Conservation (phyloP, 768 basidiomycete species). For the Erythrobasidium yunnanense region DNA sequence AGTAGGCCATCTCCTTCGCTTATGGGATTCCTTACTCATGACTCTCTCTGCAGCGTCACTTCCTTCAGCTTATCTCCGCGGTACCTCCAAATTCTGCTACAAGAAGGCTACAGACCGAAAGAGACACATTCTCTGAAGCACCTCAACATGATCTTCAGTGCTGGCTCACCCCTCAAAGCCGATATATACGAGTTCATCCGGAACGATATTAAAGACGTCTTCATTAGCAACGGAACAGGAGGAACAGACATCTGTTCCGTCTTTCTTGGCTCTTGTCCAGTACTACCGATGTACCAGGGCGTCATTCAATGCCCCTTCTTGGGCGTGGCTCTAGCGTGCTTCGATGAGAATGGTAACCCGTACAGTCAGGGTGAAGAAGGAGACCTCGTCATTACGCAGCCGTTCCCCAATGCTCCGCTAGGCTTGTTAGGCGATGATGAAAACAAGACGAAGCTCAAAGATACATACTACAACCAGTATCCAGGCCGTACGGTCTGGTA, state of each 20-base stretch:
- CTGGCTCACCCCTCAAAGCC: slow-evolving; percentile 26
- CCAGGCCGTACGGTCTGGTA: slow-evolving; percentile 33
- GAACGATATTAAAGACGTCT: slow-evolving; percentile 21
- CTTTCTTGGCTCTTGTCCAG: slow-evolving; percentile 30
- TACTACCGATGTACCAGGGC: slow-evolving; percentile 34
- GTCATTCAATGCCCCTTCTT: slow-evolving; percentile 34
- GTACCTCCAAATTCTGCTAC: slow-evolving; percentile 27
- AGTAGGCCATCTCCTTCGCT: not conserved
- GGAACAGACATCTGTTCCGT: slow-evolving; percentile 37
- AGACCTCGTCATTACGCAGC: slow-evolving; percentile 36
- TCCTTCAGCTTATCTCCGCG: slow-evolving; percentile 27
- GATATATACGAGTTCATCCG: slow-evolving; percentile 28
- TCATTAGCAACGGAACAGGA: slow-evolving; percentile 35
- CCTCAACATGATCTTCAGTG: slow-evolving; percentile 13
- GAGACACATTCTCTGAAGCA: slow-evolving; percentile 24
- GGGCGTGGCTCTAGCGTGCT: slow-evolving; percentile 35
- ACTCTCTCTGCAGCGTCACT: slow-evolving; percentile 7
- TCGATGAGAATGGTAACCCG: slow-evolving; percentile 35
- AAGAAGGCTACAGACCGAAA: slow-evolving; percentile 26
- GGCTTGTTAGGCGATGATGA: slow-evolving; percentile 36
- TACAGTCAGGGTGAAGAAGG: slow-evolving; percentile 32
- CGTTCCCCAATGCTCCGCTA: slow-evolving; percentile 38
- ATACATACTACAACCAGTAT: slow-evolving; percentile 36
- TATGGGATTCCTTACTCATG: not conserved
- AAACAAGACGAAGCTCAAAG: slow-evolving; percentile 26